These are phyloP conservation scores for Platanus orientalis DNA, from an alignment of 164 flowering plant species.

Conservation along the genomic window DNA sequence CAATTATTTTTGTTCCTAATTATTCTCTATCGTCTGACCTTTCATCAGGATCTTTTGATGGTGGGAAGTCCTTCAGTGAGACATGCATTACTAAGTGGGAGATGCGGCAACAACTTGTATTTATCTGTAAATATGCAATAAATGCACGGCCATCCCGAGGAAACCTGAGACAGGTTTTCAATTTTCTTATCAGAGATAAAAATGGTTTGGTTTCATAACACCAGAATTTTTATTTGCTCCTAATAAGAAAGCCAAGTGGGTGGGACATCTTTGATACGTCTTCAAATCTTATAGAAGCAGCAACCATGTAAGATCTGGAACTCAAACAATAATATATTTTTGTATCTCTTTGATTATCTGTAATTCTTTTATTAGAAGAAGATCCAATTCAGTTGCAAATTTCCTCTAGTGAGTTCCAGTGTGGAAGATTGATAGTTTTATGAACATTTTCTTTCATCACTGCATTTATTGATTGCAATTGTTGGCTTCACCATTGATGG, in stretches of 20 bases:
- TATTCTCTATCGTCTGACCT: not conserved
- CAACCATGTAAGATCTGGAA: not conserved
- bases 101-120: slow-evolving; percentile 59
- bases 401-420: no score
- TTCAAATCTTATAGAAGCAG: not conserved
- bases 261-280: not conserved
- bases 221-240: not conserved
- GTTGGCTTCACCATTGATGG: no score
- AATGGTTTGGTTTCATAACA: slow-evolving; percentile 4
- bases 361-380: no score
- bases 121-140: slow-evolving; percentile 61
- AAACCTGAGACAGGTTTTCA: slow-evolving; percentile 75
- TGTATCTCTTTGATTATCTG: no score
- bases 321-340: no score
- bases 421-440: no score
- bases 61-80: slow-evolving; percentile 49
- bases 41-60: slow-evolving; percentile 56
- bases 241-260: not conserved
- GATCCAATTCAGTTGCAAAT: no score
- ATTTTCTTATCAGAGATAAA: slow-evolving; percentile 46
- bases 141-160: slow-evolving; percentile 91
- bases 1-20: not conserved
- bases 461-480: no score
- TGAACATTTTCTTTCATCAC: no score
- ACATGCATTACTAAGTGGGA: slow-evolving; percentile 60